Conservation (phyloP, 768 basidiomycete genomes). For the Tubosaeta sp. region DNA sequence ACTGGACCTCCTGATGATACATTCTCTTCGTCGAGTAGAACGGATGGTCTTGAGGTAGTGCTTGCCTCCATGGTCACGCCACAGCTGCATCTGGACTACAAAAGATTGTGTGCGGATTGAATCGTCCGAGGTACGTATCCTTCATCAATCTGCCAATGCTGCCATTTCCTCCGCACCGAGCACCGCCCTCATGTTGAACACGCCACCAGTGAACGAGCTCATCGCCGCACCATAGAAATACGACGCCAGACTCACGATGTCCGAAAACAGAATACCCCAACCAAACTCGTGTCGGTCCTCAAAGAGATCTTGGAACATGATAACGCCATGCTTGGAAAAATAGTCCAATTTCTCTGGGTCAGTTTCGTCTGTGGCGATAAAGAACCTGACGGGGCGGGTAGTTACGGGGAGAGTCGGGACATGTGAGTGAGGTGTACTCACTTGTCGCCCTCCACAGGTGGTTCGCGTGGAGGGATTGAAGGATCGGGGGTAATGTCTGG, state of each 20-base stretch:
- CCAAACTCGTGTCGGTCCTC: slow-evolving; percentile 9
- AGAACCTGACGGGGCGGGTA: slow-evolving; percentile 18
- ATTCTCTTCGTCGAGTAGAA: too few relatives aligned
- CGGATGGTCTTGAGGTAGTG: too few relatives aligned
- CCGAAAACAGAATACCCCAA: slow-evolving; percentile 39
- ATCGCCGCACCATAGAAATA: slow-evolving; percentile 38
- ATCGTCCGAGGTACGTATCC: not conserved
- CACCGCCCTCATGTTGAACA: slow-evolving; percentile 34
- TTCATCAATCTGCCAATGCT: slow-evolving; percentile 32
- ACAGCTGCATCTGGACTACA: too few relatives aligned
- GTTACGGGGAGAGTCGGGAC: not conserved
- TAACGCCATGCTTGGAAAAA: slow-evolving; percentile 15
- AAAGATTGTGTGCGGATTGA: not conserved
- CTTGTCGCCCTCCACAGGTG: slow-evolving; percentile 17
- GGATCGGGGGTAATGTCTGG: slow-evolving; percentile 11
- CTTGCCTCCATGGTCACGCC: too few relatives aligned
- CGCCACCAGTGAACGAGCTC: slow-evolving; percentile 37
- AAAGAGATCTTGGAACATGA: slow-evolving; percentile 22
- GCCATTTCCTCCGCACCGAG: slow-evolving; percentile 33
- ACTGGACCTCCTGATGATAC: too few relatives aligned
- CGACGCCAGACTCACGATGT: slow-evolving; percentile 34
- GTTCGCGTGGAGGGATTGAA: slow-evolving; percentile 11
- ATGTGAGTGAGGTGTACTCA: not conserved
- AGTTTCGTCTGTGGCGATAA: slow-evolving; percentile 37
- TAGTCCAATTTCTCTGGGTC: slow-evolving; percentile 25